Evolutionary conservation across 164 flowering plant genomes (phyloP), one percentile per base, ranked within the genome.

Genomic region (Annona squamosa): DNA sequence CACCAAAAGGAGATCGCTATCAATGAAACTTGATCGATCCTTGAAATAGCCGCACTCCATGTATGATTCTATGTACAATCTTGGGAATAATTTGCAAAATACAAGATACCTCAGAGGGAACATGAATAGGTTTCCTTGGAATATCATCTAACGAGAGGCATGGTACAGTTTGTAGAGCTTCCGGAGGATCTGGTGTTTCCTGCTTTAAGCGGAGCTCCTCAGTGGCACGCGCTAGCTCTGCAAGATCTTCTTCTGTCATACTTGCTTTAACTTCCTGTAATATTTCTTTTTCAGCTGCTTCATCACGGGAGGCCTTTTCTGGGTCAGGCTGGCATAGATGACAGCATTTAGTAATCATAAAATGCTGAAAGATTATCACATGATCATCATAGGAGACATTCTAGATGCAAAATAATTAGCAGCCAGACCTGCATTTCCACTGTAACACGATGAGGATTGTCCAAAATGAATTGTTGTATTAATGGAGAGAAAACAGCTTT

Each of bases 171-270:
- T 77, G 88, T 65, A 93, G 80, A 73, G 96, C 97, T 82, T 96
- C 99, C 56, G 98, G 99, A 65, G 98, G 91, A 70, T 93, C 99
- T 71, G 99, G 99, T 75, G 98, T 92, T 85, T 96, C 98, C 81
- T 96, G 99, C 84, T 88, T 93, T 71, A 91, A 77, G 69, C 90
- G 86, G 26, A 96, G 85, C 79, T 96, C 97, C 69, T 90, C 85
- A 7, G 98, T 96, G 41, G 97, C 90, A 79, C 96, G 97, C 63
- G 95, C 90, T 70, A 93, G 84, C 84, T 92, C 97, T 48, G 96
- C 97, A 67, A 93, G 90, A 85, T 96, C 98, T 79, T 92, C 99
- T 76, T 89, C 84, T 63, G 97, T 96, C 99, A 96, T 90, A 76
- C 88, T 85, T 64, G 87, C 85, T 85, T 89, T 93, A 63, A 96